Percentiles rank a stretch among this genome's conserved stretches.
Conservation (phyloP, 106 monocot genomes). For the Vanilla planifolia region DNA sequence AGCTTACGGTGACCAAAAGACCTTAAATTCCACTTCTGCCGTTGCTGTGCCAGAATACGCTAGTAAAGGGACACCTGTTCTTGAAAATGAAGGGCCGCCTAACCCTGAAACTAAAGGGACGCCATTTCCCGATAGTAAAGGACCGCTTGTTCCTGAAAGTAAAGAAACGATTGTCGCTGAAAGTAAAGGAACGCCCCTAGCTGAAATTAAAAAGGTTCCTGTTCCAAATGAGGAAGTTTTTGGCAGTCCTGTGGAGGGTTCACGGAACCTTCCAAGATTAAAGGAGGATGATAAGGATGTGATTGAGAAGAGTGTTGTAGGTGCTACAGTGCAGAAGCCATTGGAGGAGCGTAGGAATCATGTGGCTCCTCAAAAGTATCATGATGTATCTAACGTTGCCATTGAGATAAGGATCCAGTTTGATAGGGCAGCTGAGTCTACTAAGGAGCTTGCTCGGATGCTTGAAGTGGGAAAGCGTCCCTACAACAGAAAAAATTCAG, state of each 20-base stretch:
- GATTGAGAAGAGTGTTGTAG: conserved; percentile 53
- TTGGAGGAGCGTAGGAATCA: conserved; percentile 17
- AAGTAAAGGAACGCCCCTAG: no score
- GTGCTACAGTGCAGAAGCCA: conserved; percentile 8
- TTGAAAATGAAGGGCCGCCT: no score
- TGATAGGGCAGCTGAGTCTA: conserved; percentile 31
- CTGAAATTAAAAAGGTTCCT: no score
- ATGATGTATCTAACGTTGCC: conserved; percentile 20
- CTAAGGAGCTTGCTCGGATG: conserved; percentile 25
- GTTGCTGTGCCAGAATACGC: background rate
- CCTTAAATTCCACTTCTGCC: conserved; percentile 16
- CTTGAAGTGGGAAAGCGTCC: conserved; percentile 62
- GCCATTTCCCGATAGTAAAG: no score
- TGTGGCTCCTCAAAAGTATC: conserved; percentile 11
- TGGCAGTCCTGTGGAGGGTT: conserved; percentile 15
- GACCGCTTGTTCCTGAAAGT: no score
- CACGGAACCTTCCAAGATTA: background rate
- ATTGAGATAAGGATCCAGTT: conserved; percentile 49
- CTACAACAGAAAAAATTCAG: conserved; percentile 29
- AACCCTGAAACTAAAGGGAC: no score
- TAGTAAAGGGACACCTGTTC: background rate
- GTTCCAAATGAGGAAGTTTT: conserved; percentile 14
- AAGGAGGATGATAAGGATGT: conserved; percentile 32
- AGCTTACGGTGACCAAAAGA: conserved; percentile 55
- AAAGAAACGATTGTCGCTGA: no score